Evolutionary conservation across 345 rosid genomes (phyloP).

Genomic region (Viola odorata): DNA sequence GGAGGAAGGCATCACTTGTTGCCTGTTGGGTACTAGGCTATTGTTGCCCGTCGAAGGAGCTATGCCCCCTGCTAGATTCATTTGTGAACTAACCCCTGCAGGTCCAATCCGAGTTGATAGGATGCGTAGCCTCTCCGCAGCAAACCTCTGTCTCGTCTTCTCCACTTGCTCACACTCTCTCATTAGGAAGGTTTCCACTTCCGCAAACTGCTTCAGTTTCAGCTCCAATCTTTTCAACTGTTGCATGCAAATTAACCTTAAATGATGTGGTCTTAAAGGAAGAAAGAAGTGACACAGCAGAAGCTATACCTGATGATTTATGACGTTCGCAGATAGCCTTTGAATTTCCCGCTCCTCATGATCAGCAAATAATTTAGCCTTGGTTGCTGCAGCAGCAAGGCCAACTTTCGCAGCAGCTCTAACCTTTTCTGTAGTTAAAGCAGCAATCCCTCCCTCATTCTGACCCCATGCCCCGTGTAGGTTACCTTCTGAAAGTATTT

Average conservation of each 20-base stretch:
- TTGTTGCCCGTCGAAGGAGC: conserved; percentile 49
- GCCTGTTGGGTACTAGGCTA: conserved; percentile 43
- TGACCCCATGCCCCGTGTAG: conserved; percentile 35
- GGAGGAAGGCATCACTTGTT: conserved; percentile 45
- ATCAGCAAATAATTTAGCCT: conserved; percentile 94
- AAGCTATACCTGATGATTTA: conserved; percentile 76
- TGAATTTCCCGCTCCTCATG: conserved; percentile 99
- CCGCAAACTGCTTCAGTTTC: conserved; percentile 98
- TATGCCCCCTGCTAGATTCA: conserved; percentile 42
- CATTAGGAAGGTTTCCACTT: conserved; percentile 84
- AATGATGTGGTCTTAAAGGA: background rate
- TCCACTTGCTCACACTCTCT: conserved; percentile 98
- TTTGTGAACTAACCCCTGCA: conserved; percentile 43
- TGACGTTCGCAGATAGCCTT: conserved; percentile 87
- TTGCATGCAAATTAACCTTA: background rate
- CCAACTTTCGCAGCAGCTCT: conserved; percentile 79
- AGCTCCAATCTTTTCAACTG: conserved; percentile 97
- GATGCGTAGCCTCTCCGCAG: conserved; percentile 65
- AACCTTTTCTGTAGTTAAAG: conserved; percentile 61
- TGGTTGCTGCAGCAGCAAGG: conserved; percentile 92
- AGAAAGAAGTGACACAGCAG: background rate
- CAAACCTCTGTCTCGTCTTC: conserved; percentile 78
- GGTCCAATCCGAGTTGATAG: conserved; percentile 55
- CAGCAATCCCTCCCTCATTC: conserved; percentile 42
- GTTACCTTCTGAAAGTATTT: conserved; percentile 35